Evolutionary conservation across 2,329 filamentous ascomycete genomes (phyloP), one percentile per base, ranked within the genome.

Genomic region (Penicillium concentricum): DNA sequence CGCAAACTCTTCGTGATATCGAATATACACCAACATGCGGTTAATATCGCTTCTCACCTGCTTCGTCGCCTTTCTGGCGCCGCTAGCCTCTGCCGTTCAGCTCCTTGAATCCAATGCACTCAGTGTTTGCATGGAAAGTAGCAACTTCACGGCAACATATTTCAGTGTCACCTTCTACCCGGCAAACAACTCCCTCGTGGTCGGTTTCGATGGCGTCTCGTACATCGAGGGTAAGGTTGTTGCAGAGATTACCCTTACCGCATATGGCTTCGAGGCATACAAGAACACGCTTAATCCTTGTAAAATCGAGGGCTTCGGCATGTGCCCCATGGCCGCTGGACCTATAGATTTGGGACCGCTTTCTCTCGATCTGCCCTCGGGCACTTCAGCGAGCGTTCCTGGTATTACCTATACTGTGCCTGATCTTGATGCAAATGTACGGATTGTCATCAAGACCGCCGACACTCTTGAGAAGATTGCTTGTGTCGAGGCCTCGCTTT

Each of bases 271-370:
- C 75, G 79, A 84, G 35, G 85, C 90, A 63, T 76, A 93, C 65
- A 83, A 82, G 61, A 77, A 84, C 64, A 84, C 78, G 5, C 74
- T 97, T 64, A 80, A 96, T 70, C 93, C 93, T 44, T 97, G 93
- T 79, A 77, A 83, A 28, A 81, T 84, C 61, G 72, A 81, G 34
- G 80, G 95, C 60, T 76, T 81, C 58, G 91, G 91, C 73, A 83
- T 97, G 68, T 97, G 93, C 76, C 92, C 92, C 57, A 96, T 97
- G 92, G 89, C 86, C 61, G 85, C 91, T 9, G 92, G 91, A 63
- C 87, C 89, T 67, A 88, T 96, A 70, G 84, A 88, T 54, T 83
- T 96, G 69, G 58, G 61, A 5, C 82, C 84, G 50, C 91, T 91
- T 69, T 89, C 89, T 68, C 72, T 93, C 35, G 74, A 78, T 2